Percentiles rank a stretch among this genome's conserved stretches.
Evolutionary conservation across 805 yeast genomes (phyloP).

Genomic region (Teunomyces pallodes): DNA sequence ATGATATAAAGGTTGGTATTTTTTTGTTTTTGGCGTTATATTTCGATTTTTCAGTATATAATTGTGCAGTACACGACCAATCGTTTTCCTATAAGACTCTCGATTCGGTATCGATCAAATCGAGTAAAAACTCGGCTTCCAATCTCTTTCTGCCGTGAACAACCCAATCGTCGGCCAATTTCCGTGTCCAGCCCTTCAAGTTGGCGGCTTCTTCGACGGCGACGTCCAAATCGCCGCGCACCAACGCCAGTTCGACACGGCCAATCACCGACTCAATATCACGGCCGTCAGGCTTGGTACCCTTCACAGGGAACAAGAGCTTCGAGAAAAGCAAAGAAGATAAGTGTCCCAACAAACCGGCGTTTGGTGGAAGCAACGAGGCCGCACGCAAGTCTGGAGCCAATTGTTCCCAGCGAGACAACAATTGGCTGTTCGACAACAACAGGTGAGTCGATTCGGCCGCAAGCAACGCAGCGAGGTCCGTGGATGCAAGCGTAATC

Average conservation of each 20-base stretch:
- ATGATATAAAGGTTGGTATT: constrained; percentile 8
- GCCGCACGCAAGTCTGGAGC: constrained; percentile 87
- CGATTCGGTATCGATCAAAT: constrained; percentile 64
- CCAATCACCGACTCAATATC: constrained; percentile 90
- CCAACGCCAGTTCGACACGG: constrained; percentile 72
- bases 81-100: constrained; percentile 28
- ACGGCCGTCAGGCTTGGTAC: constrained; percentile 67
- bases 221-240: constrained; percentile 71
- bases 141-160: constrained; percentile 83
- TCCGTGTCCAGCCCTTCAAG: constrained; percentile 90
- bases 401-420: constrained; percentile 75
- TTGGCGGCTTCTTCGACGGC: constrained; percentile 92
- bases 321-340: constrained; percentile 76
- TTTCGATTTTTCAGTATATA: no score
- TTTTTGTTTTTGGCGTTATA: not conserved
- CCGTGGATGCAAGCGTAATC: constrained; percentile 28
- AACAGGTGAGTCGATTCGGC: constrained; percentile 50
- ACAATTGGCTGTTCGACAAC: constrained; percentile 72
- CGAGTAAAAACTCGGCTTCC: constrained; percentile 80
- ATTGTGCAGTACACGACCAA: no score
- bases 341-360: constrained; percentile 91
- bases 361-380: constrained; percentile 87
- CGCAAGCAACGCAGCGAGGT: constrained; percentile 35
- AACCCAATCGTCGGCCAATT: constrained; percentile 89
- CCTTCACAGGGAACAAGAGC: constrained; percentile 73